Evolutionary conservation across 1,284 basidiomycete genomes (phyloP).

Genomic region (Sutorius eximius): DNA sequence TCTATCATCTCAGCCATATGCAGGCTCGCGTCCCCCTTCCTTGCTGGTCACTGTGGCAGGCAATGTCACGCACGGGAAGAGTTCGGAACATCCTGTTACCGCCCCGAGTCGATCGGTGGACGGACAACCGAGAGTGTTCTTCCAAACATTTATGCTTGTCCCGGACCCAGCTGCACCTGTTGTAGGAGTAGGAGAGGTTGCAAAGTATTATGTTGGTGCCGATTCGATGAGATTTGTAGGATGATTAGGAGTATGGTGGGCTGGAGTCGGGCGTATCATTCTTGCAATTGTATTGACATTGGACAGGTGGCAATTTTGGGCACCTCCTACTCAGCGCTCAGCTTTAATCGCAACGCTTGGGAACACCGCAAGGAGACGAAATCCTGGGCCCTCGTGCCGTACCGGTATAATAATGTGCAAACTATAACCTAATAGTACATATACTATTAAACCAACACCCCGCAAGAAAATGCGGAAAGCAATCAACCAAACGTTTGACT

Average conservation of each 20-base stretch:
- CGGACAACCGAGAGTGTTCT: slow-evolving; percentile 78
- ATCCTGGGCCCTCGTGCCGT: neutral
- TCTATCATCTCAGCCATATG: slow-evolving; percentile 2
- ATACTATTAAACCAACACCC: slow-evolving; percentile 3
- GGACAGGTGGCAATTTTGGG: neutral
- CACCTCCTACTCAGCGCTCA: neutral
- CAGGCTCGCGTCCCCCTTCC: slow-evolving; percentile 75
- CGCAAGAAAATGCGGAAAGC: neutral
- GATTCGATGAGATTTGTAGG: slow-evolving; percentile 80
- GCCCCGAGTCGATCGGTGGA: slow-evolving; percentile 59
- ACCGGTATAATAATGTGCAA: slow-evolving; percentile 6
- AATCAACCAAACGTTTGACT: slow-evolving; percentile 78
- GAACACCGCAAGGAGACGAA: neutral
- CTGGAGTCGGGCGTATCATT: neutral
- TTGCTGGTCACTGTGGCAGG: slow-evolving; percentile 76
- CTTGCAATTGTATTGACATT: neutral
- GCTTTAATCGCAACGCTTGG: neutral
- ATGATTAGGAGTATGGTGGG: slow-evolving; percentile 11
- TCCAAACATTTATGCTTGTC: slow-evolving; percentile 81
- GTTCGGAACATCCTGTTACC: slow-evolving; percentile 53
- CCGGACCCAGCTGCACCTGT: slow-evolving; percentile 66
- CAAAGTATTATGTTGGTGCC: slow-evolving; percentile 76
- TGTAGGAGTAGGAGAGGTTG: slow-evolving; percentile 65
- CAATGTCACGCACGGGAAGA: slow-evolving; percentile 71
- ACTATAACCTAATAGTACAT: slow-evolving; percentile 19